These are phyloP conservation scores for Ogataea henricii DNA, from an alignment of 805 yeast species.

Conservation along the genomic window DNA sequence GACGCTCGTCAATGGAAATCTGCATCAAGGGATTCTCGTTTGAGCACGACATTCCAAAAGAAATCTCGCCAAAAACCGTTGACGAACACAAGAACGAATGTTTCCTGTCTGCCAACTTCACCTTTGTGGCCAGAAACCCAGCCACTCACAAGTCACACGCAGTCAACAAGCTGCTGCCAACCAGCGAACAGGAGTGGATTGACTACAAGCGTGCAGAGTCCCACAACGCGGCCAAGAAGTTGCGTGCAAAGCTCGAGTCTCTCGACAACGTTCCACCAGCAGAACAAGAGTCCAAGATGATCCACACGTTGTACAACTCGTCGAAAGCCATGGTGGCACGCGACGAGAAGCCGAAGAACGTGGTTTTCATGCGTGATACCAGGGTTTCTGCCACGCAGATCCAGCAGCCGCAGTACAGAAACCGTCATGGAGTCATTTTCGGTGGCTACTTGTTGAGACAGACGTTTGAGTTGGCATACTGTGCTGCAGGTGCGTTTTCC, in stretches of 20 bases:
- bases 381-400: constrained; percentile 71
- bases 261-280: constrained; percentile 71
- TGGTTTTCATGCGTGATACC: constrained; percentile 72
- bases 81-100: constrained; percentile 57
- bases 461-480: constrained; percentile 90
- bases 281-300: constrained; percentile 69
- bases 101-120: constrained; percentile 86
- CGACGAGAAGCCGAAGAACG: constrained; percentile 47
- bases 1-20: constrained; percentile 93
- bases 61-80: constrained; percentile 56
- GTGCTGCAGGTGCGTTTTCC: constrained; percentile 87
- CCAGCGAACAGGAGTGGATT: constrained; percentile 72
- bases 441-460: constrained; percentile 94
- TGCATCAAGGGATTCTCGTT: constrained; percentile 85
- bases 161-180: constrained; percentile 77
- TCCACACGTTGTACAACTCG: constrained; percentile 75
- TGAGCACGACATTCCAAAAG: constrained; percentile 52
- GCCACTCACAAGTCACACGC: constrained; percentile 88
- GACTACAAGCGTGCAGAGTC: constrained; percentile 89
- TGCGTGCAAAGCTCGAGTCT: constrained; percentile 66
- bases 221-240: constrained; percentile 82
- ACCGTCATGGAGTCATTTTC: constrained; percentile 91
- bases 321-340: constrained; percentile 41
- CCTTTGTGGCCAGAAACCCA: constrained; percentile 95
- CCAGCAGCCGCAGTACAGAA: constrained; percentile 97